These are phyloP conservation scores for Luvunga scandens DNA, from an alignment of 345 rosid species.

Conservation along the genomic window DNA sequence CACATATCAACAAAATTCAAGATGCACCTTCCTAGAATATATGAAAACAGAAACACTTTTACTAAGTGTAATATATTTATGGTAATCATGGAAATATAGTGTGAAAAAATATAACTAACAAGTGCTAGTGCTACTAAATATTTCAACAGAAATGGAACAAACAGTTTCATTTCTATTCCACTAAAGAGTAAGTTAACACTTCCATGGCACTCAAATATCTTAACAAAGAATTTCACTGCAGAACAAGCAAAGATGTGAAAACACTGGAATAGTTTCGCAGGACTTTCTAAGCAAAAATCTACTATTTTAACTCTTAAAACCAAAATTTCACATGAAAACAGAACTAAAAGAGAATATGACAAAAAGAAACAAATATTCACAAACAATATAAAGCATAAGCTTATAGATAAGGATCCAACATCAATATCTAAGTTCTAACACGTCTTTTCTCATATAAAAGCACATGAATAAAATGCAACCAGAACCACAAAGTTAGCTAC, in stretches of 20 bases:
- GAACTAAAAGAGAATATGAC: not conserved
- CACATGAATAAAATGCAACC: not conserved
- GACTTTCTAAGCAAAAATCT: not conserved
- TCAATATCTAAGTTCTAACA: not conserved
- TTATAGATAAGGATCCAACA: not conserved
- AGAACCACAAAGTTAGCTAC: not conserved
- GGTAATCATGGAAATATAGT: not conserved
- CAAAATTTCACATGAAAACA: not conserved
- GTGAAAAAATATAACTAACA: not conserved
- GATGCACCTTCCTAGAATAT: slow-evolving; percentile 3
- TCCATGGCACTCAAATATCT: not conserved
- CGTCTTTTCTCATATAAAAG: not conserved
- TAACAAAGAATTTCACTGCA: not conserved
- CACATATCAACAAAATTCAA: slow-evolving; percentile 19
- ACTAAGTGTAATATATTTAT: not conserved
- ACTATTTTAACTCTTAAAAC: not conserved
- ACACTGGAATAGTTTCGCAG: not conserved
- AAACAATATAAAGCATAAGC: not conserved
- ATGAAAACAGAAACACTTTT: not conserved
- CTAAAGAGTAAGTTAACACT: not conserved
- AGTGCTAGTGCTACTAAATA: not conserved
- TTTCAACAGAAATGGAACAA: not conserved
- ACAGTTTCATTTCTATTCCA: not conserved
- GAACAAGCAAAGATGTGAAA: not conserved
- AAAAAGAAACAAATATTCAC: slow-evolving; percentile 3